Base-by-base conservation (phyloP, 495 filamentous ascomycete genomes). In the Cryomyces minteri region DNA sequence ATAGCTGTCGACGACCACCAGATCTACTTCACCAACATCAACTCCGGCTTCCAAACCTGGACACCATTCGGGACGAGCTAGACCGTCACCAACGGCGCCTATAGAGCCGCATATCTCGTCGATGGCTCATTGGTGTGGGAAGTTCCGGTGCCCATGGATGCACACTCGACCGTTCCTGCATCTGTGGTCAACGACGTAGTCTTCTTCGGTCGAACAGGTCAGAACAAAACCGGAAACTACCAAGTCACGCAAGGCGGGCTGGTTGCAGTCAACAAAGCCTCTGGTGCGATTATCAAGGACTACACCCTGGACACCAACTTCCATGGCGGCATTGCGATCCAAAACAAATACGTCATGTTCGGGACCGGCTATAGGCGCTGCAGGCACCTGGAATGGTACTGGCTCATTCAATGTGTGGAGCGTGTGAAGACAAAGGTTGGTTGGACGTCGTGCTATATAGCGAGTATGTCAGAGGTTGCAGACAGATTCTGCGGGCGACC, bases 21-120 rank as follows among this genome's bases (percentile, higher is more conserved):
- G 4, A 58, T 60, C 3, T 67, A 65, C 46, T 67, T 61, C 51
- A 60, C 51, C 25, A 54, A 37, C 8, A 50, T 55, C 12, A 66
- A 67, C 50, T 44, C 43, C 4, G 40, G 12, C 5, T 5, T 48
- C 5, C 25, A 25, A 29, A 29, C 40, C 0, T 66, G 39, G 44
- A 41, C 54, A 29, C 51, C 51, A 10, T 48, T 51, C 11, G 45
- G 46, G 31, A n/a, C 42, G 25, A 46, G 48, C 5, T 2, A 25
- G 18, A 2, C 18, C 18, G 48, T 55, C 25, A 55, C 53, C 28
- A 60, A 52, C 25, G 59, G 58, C 33, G 54, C 56, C 3, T 60
- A 48, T 43, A 63, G 64, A 5, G 63, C 63, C 9, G 45, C 32
- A 7, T 11, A 0, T 10, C 39, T 47, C 8, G 7, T 10, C 7